Evolutionary conservation across 176 grass and related monocot genomes (phyloP).

Genomic region (Carex littledalei): DNA sequence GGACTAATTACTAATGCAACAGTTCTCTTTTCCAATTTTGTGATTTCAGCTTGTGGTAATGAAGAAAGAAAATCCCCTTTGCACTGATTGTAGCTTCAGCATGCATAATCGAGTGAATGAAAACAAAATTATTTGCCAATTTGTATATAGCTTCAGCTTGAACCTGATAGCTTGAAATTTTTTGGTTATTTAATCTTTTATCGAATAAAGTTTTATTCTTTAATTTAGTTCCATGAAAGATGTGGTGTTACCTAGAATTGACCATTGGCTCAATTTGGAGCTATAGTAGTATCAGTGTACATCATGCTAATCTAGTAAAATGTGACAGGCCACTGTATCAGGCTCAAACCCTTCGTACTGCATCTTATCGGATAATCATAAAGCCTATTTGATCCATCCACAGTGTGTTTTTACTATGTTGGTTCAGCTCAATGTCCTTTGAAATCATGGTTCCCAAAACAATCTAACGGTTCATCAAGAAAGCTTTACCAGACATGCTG

Average conservation of each 20-base stretch:
- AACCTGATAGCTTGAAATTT: not conserved
- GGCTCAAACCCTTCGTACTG: too few species aligned
- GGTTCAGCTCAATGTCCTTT: too few species aligned
- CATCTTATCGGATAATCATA: too few species aligned
- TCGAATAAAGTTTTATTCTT: not conserved
- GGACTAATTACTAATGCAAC: not conserved
- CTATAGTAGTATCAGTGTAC: not conserved
- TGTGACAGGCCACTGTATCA: too few species aligned
- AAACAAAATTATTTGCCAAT: not conserved
- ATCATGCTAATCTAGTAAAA: not conserved
- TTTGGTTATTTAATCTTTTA: not conserved
- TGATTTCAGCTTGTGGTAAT: slow-evolving; percentile 44
- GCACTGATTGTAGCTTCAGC: slow-evolving; percentile 16
- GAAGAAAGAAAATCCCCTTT: slow-evolving; percentile 37
- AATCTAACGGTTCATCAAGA: too few species aligned
- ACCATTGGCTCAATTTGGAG: not conserved
- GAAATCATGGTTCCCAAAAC: too few species aligned
- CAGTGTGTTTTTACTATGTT: too few species aligned
- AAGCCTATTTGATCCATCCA: too few species aligned
- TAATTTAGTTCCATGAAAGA: not conserved
- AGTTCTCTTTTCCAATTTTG: not conserved
- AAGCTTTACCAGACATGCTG: too few species aligned
- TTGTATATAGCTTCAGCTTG: slow-evolving; percentile 4
- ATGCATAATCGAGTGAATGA: not conserved
- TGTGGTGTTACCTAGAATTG: not conserved